Percentiles rank a stretch among this genome's conserved stretches.
phyloP scores from a whole-genome alignment of 257 asterid species.

The Solanum verrucosum region DNA sequence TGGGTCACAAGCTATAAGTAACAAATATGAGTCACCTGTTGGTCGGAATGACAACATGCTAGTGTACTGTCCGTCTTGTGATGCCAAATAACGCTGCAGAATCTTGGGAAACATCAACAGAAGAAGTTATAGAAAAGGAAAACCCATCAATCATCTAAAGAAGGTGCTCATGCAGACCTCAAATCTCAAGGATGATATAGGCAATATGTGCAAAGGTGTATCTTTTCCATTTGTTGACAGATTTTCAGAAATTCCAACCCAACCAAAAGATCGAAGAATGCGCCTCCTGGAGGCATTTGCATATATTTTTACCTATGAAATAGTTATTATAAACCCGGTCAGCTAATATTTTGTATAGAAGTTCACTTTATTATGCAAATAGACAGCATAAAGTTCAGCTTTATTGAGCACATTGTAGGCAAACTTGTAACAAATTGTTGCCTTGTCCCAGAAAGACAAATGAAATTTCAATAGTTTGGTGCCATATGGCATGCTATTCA shows the following conservation, averaged over 20 bases:
- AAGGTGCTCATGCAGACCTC: slow-evolving; percentile 11
- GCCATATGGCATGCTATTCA: not conserved
- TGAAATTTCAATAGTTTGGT: not conserved
- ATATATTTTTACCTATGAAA: slow-evolving; percentile 12
- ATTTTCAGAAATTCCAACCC: slow-evolving; percentile 18
- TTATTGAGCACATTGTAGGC: not conserved
- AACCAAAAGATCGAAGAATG: slow-evolving; percentile 14
- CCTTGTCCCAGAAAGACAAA: not conserved
- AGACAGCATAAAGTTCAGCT: not conserved
- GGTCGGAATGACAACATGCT: slow-evolving; percentile 19
- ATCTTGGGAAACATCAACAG: not conserved
- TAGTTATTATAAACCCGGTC: not conserved
- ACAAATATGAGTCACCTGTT: slow-evolving; percentile 9
- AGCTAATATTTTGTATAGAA: not conserved
- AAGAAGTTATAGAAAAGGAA: not conserved
- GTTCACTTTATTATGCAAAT: not conserved
- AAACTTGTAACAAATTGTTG: not conserved
- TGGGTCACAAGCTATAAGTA: not conserved
- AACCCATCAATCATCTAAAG: not conserved
- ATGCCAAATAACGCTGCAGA: slow-evolving; percentile 9
- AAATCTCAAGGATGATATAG: slow-evolving; percentile 17
- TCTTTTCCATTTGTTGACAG: slow-evolving; percentile 14
- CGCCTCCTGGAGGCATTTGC: slow-evolving; percentile 23
- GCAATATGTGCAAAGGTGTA: slow-evolving; percentile 20
- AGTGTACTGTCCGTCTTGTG: slow-evolving; percentile 4